These are phyloP conservation scores for Naegleria lovaniensis DNA, from an alignment of 208 protist species.

Conservation along the genomic window DNA sequence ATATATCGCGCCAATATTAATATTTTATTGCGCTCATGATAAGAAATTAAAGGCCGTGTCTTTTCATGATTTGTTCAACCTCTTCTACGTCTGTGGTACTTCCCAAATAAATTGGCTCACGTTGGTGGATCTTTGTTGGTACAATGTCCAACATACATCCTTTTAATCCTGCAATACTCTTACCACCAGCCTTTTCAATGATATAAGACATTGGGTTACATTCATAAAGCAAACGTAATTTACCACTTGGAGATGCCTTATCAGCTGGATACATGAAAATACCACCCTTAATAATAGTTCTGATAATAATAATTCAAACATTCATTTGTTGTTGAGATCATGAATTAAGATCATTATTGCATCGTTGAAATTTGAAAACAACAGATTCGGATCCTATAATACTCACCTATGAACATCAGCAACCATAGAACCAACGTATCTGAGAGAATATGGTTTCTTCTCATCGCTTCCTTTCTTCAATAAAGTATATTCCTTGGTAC, in stretches of 20 bases:
- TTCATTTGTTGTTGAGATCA: background rate
- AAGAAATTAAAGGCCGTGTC: background rate
- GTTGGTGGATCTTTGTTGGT: slow-evolving; percentile 76
- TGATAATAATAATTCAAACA: slow-evolving; percentile 52
- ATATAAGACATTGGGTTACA: slow-evolving; percentile 82
- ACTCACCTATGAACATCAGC: slow-evolving; percentile 69
- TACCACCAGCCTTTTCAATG: slow-evolving; percentile 64
- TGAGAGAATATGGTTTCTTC: slow-evolving; percentile 40
- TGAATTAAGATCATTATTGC: background rate
- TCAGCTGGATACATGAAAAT: slow-evolving; percentile 95
- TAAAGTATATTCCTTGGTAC: background rate
- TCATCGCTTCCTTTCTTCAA: background rate
- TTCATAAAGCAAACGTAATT: slow-evolving; percentile 94
- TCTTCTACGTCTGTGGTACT: slow-evolving; percentile 71
- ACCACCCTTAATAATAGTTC: slow-evolving; percentile 94
- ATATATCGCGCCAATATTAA: no score
- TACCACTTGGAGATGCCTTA: slow-evolving; percentile 77
- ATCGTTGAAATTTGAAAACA: no score
- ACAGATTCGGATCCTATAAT: no score
- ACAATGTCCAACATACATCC: slow-evolving; percentile 70
- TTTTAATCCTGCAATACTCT: slow-evolving; percentile 39
- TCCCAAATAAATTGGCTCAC: slow-evolving; percentile 79
- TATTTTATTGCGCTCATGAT: no score
- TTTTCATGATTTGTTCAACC: slow-evolving; percentile 59
- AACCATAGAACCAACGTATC: slow-evolving; percentile 83